Base-by-base conservation (phyloP, 495 filamentous ascomycete genomes). In the Hypoxylon fragiforme region DNA sequence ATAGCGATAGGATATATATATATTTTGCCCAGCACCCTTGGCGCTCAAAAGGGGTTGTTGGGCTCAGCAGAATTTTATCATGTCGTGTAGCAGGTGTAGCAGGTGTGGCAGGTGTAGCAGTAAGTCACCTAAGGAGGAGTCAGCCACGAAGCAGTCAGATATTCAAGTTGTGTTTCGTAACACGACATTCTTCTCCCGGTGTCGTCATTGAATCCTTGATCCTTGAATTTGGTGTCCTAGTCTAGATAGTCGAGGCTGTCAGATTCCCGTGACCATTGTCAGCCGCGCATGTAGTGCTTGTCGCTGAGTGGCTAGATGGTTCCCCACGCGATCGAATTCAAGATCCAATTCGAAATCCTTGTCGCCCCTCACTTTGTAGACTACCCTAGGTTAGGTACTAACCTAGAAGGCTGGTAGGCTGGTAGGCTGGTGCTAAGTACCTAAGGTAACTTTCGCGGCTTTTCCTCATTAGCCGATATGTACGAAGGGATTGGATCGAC, bases 391-490 rank as follows among this genome's bases (percentile, higher is more conserved):
- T n/a, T n/a, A n/a, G n/a, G n/a, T n/a, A n/a, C n/a, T n/a, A n/a
- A n/a, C n/a, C n/a, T n/a, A n/a, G n/a, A n/a, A n/a, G n/a, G n/a
- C n/a, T n/a, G n/a, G n/a, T n/a, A n/a, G n/a, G n/a, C n/a, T n/a
- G n/a, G n/a, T n/a, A n/a, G n/a, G n/a, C n/a, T n/a, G n/a, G n/a
- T n/a, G n/a, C n/a, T n/a, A n/a, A n/a, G n/a, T n/a, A n/a, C n/a
- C n/a, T n/a, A n/a, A n/a, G n/a, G n/a, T n/a, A n/a, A n/a, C 46
- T 47, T 54, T 62, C 35, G 37, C 43, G 51, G 58, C 47, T 55
- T 62, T n/a, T 41, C 58, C 52, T 62, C 52, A 56, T 62, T 62
- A 62, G 58, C 58, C 58, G 58, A 62, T 52, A 62, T 56, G 47
- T 62, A 60, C 9, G 31, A 54, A 52, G 42, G 43, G 58, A 62